phyloP scores from a whole-genome alignment of 148 eudicot species.

The Cornus kousa region DNA sequence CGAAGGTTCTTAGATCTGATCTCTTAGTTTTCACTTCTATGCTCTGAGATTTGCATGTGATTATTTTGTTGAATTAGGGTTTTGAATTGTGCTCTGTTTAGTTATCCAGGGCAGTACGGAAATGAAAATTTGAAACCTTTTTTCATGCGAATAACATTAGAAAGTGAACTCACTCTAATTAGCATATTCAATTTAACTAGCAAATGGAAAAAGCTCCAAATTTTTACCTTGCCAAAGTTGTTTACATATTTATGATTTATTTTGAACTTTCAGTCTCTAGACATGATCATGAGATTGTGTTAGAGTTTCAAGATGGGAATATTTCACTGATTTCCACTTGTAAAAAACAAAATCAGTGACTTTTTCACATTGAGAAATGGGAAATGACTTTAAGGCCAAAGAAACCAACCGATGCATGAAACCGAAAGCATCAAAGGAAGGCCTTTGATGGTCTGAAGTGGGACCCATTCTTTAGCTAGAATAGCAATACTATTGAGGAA shows the following conservation, averaged over 20 bases:
- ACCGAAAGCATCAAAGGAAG: no score
- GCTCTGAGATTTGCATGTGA: no score
- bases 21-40: neutral
- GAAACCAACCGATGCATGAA: no score
- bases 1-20: slow-evolving; percentile 57
- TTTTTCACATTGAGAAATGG: no score
- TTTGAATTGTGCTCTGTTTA: slow-evolving; percentile 14
- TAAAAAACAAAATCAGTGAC: no score
- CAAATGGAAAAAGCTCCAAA: no score
- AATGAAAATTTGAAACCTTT: neutral
- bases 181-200: neutral
- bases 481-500: no score
- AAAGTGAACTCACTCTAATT: neutral
- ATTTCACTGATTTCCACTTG: neutral
- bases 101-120: neutral
- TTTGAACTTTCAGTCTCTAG: neutral
- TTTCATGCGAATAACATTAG: neutral
- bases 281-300: neutral
- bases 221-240: no score
- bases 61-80: slow-evolving; percentile 11
- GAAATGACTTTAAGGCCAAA: no score
- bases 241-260: no score
- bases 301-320: neutral
- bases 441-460: no score
- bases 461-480: no score